Percentiles rank a stretch among this genome's conserved stretches.
Conservation (phyloP, 2,329 filamentous ascomycete genomes). For the Periconia macrospinosa region DNA sequence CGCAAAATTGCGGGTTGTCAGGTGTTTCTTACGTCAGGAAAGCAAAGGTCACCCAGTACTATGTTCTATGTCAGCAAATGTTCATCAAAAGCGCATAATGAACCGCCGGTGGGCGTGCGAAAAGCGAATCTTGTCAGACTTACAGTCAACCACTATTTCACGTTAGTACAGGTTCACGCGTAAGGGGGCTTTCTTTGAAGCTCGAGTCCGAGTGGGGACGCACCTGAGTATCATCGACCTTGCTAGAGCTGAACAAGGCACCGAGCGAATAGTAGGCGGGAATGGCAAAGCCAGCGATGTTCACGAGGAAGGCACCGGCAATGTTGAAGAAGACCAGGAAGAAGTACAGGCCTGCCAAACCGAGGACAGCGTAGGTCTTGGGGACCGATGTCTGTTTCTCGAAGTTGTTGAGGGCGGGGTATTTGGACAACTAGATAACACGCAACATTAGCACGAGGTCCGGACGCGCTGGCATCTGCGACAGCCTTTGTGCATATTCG, state of each 20-base stretch:
- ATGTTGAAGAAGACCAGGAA: slow-evolving; percentile 94
- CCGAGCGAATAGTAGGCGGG: slow-evolving; percentile 82
- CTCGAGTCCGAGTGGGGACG: slow-evolving; percentile 34
- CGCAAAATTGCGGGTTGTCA: neutral
- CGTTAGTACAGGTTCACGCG: slow-evolving; percentile 36
- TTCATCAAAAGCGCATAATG: neutral
- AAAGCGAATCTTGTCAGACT: slow-evolving; percentile 12
- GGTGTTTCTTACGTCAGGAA: slow-evolving; percentile 66
- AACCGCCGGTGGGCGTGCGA: neutral
- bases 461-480: neutral
- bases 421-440: slow-evolving; percentile 73
- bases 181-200: slow-evolving; percentile 8
- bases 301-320: slow-evolving; percentile 83
- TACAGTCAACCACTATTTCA: slow-evolving; percentile 64
- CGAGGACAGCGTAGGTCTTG: slow-evolving; percentile 82
- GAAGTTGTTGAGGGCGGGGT: slow-evolving; percentile 79
- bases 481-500: neutral
- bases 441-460: slow-evolving; percentile 22
- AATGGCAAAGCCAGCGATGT: slow-evolving; percentile 80
- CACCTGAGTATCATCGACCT: slow-evolving; percentile 81
- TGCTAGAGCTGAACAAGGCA: slow-evolving; percentile 72
- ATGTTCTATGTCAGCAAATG: slow-evolving; percentile 18
- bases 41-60: slow-evolving; percentile 87
- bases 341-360: slow-evolving; percentile 77
- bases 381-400: slow-evolving; percentile 82